Evolutionary conservation across 1,284 basidiomycete species (phyloP).

Genomic region (Ceraceosorus bombacis): DNA sequence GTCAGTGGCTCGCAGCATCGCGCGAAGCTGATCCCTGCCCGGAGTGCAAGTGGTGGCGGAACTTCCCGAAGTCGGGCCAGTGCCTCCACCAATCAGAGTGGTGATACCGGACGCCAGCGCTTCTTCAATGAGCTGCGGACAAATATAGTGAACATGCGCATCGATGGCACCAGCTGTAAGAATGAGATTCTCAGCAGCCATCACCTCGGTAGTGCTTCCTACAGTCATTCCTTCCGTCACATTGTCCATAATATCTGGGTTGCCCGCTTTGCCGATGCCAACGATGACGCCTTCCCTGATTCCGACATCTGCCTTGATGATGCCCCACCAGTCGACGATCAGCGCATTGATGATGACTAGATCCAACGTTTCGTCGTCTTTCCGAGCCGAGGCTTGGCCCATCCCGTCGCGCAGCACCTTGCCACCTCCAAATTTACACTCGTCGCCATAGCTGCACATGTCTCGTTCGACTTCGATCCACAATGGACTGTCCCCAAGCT

Average conservation of each 20-base stretch:
- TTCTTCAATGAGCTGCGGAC: conserved; percentile 71
- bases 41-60: conserved; percentile 94
- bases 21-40: conserved; percentile 40
- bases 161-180: conserved; percentile 90
- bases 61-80: conserved; percentile 81
- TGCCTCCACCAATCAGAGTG: conserved; percentile 54
- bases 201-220: conserved; percentile 54
- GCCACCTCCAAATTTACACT: conserved; percentile 87
- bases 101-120: conserved; percentile 55
- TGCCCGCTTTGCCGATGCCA: conserved; percentile 92
- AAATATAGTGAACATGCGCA: conserved; percentile 74
- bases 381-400: conserved; percentile 74
- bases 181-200: conserved; percentile 89
- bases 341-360: conserved; percentile 90
- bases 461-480: conserved; percentile 92
- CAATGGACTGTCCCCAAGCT: conserved; percentile 78
- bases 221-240: conserved; percentile 62
- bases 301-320: conserved; percentile 98
- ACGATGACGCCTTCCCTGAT: conserved; percentile 74
- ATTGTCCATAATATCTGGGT: conserved; percentile 83
- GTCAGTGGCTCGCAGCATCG: conserved; percentile 61
- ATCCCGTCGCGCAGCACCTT: conserved; percentile 46
- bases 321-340: conserved; percentile 88
- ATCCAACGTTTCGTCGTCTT: conserved; percentile 68
- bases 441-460: conserved; percentile 76